Percentiles rank a stretch among this genome's conserved stretches.
phyloP scores from a whole-genome alignment of 148 eudicot genomes.

The Pharnaceum exiguum region DNA sequence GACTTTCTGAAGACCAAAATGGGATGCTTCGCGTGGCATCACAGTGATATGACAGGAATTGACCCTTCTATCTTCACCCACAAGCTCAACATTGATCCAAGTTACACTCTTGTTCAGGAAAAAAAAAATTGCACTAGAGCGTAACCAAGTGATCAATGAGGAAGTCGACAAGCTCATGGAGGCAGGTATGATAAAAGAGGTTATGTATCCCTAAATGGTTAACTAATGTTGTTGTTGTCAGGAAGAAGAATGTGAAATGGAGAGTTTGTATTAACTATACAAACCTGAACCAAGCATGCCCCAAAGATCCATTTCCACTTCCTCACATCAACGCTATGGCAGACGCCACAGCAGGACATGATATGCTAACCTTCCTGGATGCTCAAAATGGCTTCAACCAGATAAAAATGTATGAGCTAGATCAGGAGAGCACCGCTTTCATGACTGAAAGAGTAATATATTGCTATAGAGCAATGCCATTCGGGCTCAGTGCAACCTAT shows the following conservation, averaged over 20 bases:
- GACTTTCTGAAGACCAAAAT: no score
- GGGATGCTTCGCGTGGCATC: no score
- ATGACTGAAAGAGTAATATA: no score
- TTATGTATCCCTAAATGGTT: neutral
- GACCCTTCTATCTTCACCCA: no score
- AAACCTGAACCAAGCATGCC: no score
- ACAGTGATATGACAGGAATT: no score
- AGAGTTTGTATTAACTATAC: no score
- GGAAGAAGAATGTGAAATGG: neutral
- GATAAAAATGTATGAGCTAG: neutral
- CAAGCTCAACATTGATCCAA: no score
- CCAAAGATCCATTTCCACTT: neutral
- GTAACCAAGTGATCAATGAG: neutral
- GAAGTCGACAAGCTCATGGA: neutral
- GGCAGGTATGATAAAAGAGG: neutral
- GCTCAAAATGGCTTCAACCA: neutral
- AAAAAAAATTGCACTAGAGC: no score
- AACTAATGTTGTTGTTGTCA: neutral
- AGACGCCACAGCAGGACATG: neutral
- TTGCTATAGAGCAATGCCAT: no score
- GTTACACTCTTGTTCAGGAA: no score
- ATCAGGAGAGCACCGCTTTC: conserved; percentile 4
- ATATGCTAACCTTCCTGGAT: neutral
- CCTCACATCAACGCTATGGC: conserved; percentile 3
- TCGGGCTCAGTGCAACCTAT: no score